Evolutionary conservation across 1,284 basidiomycete species (phyloP).

Genomic region (Chiua sp.): DNA sequence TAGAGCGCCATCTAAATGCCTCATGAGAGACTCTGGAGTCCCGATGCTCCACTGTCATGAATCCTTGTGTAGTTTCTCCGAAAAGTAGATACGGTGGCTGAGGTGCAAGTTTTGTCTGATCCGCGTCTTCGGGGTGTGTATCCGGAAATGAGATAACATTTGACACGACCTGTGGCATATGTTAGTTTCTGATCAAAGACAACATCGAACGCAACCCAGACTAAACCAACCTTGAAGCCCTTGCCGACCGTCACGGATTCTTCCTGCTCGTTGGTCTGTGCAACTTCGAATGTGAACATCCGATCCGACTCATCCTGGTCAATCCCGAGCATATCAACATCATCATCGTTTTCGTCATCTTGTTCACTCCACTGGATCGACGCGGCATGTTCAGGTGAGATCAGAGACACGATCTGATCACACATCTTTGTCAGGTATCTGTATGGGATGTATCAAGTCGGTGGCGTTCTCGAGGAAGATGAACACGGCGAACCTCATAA

Average conservation of each 20-base stretch:
- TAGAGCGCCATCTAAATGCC: too few relatives aligned
- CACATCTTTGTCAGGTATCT: slow-evolving; percentile 63
- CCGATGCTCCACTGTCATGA: slow-evolving; percentile 36
- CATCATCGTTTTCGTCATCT: slow-evolving; percentile 36
- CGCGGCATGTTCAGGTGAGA: slow-evolving; percentile 50
- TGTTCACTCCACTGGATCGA: slow-evolving; percentile 49
- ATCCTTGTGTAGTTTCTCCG: slow-evolving; percentile 43
- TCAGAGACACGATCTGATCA: slow-evolving; percentile 55
- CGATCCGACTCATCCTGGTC: slow-evolving; percentile 49
- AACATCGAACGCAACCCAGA: not conserved
- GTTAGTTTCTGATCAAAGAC: not conserved
- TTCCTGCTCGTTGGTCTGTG: slow-evolving; percentile 62
- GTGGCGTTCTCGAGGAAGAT: not conserved
- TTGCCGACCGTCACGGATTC: slow-evolving; percentile 48
- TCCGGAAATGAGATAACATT: slow-evolving; percentile 15
- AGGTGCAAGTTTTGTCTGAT: slow-evolving; percentile 12
- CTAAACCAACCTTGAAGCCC: slow-evolving; percentile 47
- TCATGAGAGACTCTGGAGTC: slow-evolving; percentile 6
- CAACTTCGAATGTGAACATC: slow-evolving; percentile 59
- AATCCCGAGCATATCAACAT: slow-evolving; percentile 30
- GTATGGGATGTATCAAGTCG: not conserved
- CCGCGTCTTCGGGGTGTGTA: slow-evolving; percentile 6
- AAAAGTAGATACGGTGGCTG: slow-evolving; percentile 34
- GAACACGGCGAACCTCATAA: slow-evolving; percentile 54
- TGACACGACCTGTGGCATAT: slow-evolving; percentile 18